Percentiles rank a stretch among this genome's conserved stretches.
Evolutionary conservation across 1,284 basidiomycete species (phyloP).

Genomic region (Apiotrichum siamense): DNA sequence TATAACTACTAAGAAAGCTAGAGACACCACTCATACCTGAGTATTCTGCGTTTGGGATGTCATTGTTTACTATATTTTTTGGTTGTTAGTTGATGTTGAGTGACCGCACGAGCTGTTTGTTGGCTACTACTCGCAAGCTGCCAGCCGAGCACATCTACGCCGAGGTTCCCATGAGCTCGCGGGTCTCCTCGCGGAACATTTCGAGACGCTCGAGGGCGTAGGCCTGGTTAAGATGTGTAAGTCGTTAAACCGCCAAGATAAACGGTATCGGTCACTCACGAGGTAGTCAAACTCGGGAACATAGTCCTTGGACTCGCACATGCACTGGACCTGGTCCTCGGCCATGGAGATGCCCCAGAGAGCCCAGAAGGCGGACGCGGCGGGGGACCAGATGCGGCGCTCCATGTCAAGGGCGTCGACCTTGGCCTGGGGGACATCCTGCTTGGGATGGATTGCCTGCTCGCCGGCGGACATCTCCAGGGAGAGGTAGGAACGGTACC

Average conservation of each 20-base stretch:
- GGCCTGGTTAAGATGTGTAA: constrained; percentile 18
- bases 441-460: constrained; percentile 28
- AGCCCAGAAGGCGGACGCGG: constrained; percentile 81
- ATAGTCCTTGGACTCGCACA: constrained; percentile 40
- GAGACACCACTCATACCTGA: no score
- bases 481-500: constrained; percentile 73
- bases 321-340: constrained; percentile 65
- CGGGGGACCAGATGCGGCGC: constrained; percentile 76
- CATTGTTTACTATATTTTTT: no score
- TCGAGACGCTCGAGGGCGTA: constrained; percentile 44
- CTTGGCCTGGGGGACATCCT: constrained; percentile 31
- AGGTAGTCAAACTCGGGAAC: constrained; percentile 46
- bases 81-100: not conserved
- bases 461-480: constrained; percentile 33
- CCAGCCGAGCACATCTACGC: not conserved
- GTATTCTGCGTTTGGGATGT: no score
- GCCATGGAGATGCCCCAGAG: constrained; percentile 90
- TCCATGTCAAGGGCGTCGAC: constrained; percentile 60
- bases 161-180: constrained; percentile 30
- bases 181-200: constrained; percentile 45
- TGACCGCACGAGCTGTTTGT: not conserved
- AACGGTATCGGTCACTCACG: constrained; percentile 37
- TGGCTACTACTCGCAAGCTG: not conserved
- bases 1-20: not conserved
- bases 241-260: not conserved